These are phyloP conservation scores for Pseudogymnoascus sp. DNA, from an alignment of 2,329 filamentous ascomycete genomes.

Conservation along the genomic window DNA sequence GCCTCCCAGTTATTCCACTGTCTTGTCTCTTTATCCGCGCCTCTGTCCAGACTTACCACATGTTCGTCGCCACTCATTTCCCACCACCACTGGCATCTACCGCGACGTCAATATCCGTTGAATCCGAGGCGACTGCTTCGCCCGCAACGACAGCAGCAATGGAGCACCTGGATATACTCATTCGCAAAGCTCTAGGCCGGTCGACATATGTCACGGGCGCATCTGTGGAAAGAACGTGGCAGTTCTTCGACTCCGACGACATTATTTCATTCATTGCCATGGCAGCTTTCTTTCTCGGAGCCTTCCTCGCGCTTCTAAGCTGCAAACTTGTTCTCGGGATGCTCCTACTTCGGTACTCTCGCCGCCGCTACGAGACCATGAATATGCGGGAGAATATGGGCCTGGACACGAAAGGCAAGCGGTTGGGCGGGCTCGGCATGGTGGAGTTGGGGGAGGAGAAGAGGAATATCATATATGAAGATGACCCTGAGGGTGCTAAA, in stretches of 20 bases:
- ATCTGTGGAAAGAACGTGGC: constrained; percentile 26
- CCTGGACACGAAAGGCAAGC: constrained; percentile 62
- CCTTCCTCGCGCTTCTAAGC: constrained; percentile 77
- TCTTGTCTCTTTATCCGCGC: constrained; percentile 94
- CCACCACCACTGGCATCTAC: constrained; percentile 63
- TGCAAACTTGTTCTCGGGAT: constrained; percentile 84
- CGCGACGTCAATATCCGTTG: constrained; percentile 57
- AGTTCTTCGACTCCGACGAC: constrained; percentile 50
- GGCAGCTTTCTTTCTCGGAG: constrained; percentile 74
- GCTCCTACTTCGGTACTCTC: constrained; percentile 70
- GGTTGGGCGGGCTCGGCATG: constrained; percentile 73
- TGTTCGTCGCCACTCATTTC: constrained; percentile 87
- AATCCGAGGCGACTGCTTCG: constrained; percentile 54
- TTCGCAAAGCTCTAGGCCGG: constrained; percentile 68
- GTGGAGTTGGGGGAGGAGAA: constrained; percentile 87
- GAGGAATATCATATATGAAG: constrained; percentile 75
- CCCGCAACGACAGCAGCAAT: constrained; percentile 70
- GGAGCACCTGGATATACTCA: constrained; percentile 68
- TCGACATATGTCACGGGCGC: constrained; percentile 52
- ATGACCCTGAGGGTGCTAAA: constrained; percentile 65
- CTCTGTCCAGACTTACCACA: constrained; percentile 92
- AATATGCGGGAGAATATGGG: constrained; percentile 52
- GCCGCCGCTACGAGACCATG: constrained; percentile 74
- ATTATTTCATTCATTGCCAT: constrained; percentile 71
- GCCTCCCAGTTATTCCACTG: constrained; percentile 82